A percentile compares a stretch with the other conserved stretches of the same genome.
These are phyloP conservation scores for Microthlaspi erraticum DNA, from an alignment of 345 rosid genomes.

Conservation along the genomic window DNA sequence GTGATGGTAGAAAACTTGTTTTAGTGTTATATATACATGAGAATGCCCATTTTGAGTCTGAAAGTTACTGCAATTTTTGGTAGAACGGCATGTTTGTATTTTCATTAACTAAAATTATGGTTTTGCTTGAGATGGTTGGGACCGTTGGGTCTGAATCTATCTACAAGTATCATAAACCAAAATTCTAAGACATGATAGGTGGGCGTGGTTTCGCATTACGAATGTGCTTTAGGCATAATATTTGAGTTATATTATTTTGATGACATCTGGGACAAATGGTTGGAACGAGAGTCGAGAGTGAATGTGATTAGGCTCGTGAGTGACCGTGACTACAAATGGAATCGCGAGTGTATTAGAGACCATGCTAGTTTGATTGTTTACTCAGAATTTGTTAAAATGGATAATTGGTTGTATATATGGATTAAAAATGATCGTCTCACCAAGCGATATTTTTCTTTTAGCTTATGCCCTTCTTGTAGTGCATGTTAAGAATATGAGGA, in stretches of 20 bases:
- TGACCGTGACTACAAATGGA: background rate
- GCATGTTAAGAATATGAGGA: background rate
- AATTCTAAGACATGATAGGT: too few species aligned
- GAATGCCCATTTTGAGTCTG: too few species aligned
- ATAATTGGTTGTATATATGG: background rate
- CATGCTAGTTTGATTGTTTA: background rate
- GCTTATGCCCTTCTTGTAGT: background rate
- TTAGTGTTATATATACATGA: too few species aligned
- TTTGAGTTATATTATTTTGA: too few species aligned
- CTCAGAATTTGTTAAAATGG: background rate
- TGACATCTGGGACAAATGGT: background rate
- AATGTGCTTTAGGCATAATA: too few species aligned
- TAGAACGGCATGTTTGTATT: background rate
- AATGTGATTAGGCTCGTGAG: background rate
- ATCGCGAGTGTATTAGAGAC: background rate
- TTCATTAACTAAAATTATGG: background rate
- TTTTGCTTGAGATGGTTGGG: too few species aligned
- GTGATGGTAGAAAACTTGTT: too few species aligned
- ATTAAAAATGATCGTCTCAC: background rate
- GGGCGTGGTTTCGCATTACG: too few species aligned
- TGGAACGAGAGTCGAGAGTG: conserved; percentile 4
- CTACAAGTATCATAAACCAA: too few species aligned
- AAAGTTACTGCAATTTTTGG: background rate
- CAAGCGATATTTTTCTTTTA: background rate
- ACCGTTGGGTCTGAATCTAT: too few species aligned